These are phyloP conservation scores for Paratinospora sagittata DNA, from an alignment of 164 flowering plant species.

Conservation along the genomic window DNA sequence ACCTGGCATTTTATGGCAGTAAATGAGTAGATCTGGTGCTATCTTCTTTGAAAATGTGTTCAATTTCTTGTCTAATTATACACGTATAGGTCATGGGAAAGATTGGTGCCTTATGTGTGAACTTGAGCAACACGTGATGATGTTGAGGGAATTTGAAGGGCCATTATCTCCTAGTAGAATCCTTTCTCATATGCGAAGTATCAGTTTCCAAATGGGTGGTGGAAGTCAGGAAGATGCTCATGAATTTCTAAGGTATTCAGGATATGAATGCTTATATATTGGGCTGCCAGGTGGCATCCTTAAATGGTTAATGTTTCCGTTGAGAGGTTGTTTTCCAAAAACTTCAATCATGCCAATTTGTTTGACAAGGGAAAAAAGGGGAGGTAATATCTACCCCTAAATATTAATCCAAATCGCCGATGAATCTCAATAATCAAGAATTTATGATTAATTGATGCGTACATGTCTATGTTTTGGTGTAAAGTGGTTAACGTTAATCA, in stretches of 20 bases:
- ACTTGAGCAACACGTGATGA: conserved; percentile 60
- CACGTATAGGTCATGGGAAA: conserved; percentile 42
- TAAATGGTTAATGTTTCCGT: neutral
- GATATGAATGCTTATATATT: neutral
- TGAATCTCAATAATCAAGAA: too few relatives aligned
- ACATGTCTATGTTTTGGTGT: too few relatives aligned
- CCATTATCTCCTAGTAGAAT: conserved; percentile 65
- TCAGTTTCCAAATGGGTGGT: conserved; percentile 64
- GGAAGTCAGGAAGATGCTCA: conserved; percentile 97
- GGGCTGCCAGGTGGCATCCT: neutral
- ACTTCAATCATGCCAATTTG: too few relatives aligned
- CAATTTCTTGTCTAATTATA: neutral
- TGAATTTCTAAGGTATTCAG: conserved; percentile 72
- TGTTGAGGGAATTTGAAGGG: conserved; percentile 50
- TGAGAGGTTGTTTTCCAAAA: neutral
- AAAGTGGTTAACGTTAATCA: too few relatives aligned
- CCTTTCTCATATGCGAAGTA: conserved; percentile 50
- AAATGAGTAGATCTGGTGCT: neutral
- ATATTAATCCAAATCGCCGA: too few relatives aligned
- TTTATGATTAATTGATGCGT: too few relatives aligned
- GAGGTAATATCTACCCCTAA: too few relatives aligned
- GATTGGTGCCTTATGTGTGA: conserved; percentile 91
- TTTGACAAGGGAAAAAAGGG: too few relatives aligned
- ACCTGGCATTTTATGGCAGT: too few relatives aligned
- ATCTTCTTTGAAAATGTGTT: neutral